Evolutionary conservation across 257 asterid species (phyloP).

Genomic region (Penstemon newberryi): DNA sequence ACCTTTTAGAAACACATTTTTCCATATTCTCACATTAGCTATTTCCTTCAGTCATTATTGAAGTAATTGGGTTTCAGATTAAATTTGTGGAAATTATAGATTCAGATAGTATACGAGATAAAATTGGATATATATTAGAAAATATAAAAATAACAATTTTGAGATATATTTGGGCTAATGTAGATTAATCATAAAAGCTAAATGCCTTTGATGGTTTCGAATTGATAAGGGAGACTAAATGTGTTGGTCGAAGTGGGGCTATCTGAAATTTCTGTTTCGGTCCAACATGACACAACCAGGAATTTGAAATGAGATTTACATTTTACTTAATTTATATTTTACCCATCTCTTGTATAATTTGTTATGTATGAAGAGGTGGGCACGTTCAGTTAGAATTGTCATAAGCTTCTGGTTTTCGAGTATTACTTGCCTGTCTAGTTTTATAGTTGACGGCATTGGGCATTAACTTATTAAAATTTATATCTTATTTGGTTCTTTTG

Average conservation of each 20-base stretch:
- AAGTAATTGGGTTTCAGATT: not conserved
- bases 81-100: too few relatives aligned
- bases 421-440: not conserved
- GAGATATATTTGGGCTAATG: slow-evolving; percentile 2
- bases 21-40: not conserved
- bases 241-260: too few relatives aligned
- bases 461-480: not conserved
- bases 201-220: too few relatives aligned
- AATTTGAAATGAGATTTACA: not conserved
- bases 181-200: not conserved
- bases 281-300: not conserved
- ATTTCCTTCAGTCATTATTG: not conserved
- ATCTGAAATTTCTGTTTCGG: not conserved
- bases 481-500: not conserved
- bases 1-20: too few relatives aligned
- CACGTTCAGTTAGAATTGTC: not conserved
- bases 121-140: too few relatives aligned
- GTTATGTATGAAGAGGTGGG: not conserved
- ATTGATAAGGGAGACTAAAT: too few relatives aligned
- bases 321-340: too few relatives aligned
- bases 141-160: not conserved
- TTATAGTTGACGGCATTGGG: not conserved
- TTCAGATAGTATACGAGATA: too few relatives aligned
- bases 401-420: not conserved
- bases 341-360: too few relatives aligned